These are phyloP conservation scores for Aspergillus sp. DNA, from an alignment of 2,329 filamentous ascomycete species.

Conservation along the genomic window DNA sequence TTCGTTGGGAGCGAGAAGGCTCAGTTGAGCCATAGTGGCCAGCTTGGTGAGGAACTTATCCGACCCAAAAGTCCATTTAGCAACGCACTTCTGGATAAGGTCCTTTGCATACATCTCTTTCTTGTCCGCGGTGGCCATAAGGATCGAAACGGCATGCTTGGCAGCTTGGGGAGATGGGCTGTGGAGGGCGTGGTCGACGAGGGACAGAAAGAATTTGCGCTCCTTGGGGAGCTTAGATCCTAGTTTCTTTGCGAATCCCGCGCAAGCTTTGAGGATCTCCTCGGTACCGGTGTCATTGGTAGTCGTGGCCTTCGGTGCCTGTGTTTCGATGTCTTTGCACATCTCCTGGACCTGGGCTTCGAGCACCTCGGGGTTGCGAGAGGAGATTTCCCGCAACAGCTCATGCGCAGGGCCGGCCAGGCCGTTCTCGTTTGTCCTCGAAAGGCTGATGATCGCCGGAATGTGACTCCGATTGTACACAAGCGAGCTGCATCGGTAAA, in stretches of 20 bases:
- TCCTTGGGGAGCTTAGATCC: constrained; percentile 80
- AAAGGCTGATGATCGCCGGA: constrained; percentile 82
- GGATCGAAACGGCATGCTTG: constrained; percentile 90
- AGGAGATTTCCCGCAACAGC: constrained; percentile 87
- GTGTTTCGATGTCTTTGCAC: constrained; percentile 78
- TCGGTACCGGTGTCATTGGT: constrained; percentile 73
- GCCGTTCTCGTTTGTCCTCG: constrained; percentile 77
- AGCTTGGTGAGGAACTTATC: constrained; percentile 67
- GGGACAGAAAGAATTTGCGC: constrained; percentile 74
- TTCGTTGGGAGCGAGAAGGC: constrained; percentile 70
- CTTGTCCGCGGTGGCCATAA: constrained; percentile 73
- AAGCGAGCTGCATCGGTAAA: constrained; percentile 80
- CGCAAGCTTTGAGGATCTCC: constrained; percentile 89
- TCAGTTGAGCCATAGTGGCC: constrained; percentile 62
- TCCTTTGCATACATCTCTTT: constrained; percentile 86
- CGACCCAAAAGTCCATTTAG: constrained; percentile 70
- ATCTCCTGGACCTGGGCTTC: constrained; percentile 90
- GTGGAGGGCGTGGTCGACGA: constrained; percentile 79
- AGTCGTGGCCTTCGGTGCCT: constrained; percentile 69
- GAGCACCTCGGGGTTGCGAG: constrained; percentile 83
- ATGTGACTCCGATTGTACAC: constrained; percentile 95
- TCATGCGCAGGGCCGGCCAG: constrained; percentile 80
- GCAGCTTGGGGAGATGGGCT: constrained; percentile 79
- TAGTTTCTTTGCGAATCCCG: constrained; percentile 84
- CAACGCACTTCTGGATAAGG: constrained; percentile 72